These are phyloP conservation scores for Dipodascus geniculatus DNA, from an alignment of 805 yeast species.

Conservation along the genomic window DNA sequence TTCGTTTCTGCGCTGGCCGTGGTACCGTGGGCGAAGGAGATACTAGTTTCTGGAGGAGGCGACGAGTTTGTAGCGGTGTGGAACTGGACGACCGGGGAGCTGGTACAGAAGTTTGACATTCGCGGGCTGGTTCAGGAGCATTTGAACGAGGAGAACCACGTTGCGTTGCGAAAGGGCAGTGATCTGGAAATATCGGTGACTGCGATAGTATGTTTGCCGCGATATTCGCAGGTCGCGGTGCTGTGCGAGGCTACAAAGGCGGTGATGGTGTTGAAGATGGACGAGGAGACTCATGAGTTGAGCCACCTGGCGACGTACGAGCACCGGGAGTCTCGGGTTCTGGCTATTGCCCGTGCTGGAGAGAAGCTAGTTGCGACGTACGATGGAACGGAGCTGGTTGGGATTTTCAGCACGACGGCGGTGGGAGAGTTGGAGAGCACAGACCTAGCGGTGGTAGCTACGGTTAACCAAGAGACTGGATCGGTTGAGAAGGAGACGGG, in stretches of 20 bases:
- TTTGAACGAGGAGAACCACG: conserved; percentile 40
- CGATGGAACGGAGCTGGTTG: conserved; percentile 13
- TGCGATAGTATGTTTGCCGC: conserved; percentile 27
- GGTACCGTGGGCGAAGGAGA: conserved; percentile 37
- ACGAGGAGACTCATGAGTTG: neutral
- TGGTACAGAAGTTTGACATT: conserved; percentile 39
- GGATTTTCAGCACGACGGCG: conserved; percentile 3
- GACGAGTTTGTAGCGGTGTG: conserved; percentile 64
- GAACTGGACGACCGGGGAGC: conserved; percentile 58
- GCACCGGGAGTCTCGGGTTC: neutral
- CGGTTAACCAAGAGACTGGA: conserved; percentile 15
- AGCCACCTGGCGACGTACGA: neutral
- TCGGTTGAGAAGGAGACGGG: conserved; percentile 18
- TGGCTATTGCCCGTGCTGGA: neutral
- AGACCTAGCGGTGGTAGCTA: conserved; percentile 18
- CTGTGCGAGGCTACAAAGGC: conserved; percentile 23
- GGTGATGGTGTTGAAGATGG: neutral
- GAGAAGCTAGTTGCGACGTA: conserved; percentile 6
- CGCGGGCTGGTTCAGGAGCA: conserved; percentile 31
- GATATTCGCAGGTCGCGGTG: conserved; percentile 39
- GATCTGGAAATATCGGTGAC: conserved; percentile 27
- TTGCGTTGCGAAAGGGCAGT: conserved; percentile 31
- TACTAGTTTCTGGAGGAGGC: conserved; percentile 83
- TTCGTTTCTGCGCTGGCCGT: conserved; percentile 60
- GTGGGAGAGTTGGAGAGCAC: neutral